Evolutionary conservation across 83 land plant genomes (phyloP), one percentile per base, ranked within the genome.

Genomic region (Diphasiastrum complanatum): DNA sequence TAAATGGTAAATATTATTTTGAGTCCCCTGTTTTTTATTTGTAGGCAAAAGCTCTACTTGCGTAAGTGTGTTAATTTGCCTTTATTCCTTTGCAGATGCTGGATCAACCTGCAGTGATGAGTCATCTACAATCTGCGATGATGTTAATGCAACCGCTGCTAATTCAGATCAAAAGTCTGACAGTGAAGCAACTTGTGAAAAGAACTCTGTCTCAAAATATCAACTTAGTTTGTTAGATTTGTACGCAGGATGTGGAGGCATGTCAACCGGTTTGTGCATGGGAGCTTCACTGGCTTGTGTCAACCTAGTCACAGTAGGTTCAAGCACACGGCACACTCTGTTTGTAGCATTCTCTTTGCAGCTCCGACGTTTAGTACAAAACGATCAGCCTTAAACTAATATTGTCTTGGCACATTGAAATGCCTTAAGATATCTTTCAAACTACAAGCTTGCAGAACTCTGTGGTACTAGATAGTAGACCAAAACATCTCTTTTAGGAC

Each of bases 201-300:
- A 29, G 1, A 34, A 25, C 5, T 5, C 12, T 1, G 23, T 29
- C 25, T 14, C 45, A 14, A 71, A 66, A 33, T 11, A 61, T 58
- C 64, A 75, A 58, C 55, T 75, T 5, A 16, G 67, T 6, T 52
- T 92, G 4, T 45, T 92, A 10, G 99, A 95, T 62, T 49, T 95
- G 26, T 95, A 89, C 48, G 66, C 85, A 26, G 99, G 99, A 5
- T 95, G 99, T 80, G 97, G 99, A 41, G 99, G 80, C 16, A 95
- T 95, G 99, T 89, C 97, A 27, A 90, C 99, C 69, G 97, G 99
- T 0, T 40, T 95, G 10, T 82, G 86, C 51, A 41, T 80, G 30
- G 99, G 99, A 18, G 80, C 85, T 19, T 64, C 61, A 0, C 37
- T 78, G 18, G 66, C 84, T 20, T 81, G 81, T 1, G 71, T 78